Conservation (phyloP, 2,329 filamentous ascomycete genomes). For the Pyricularia pennisetigena region DNA sequence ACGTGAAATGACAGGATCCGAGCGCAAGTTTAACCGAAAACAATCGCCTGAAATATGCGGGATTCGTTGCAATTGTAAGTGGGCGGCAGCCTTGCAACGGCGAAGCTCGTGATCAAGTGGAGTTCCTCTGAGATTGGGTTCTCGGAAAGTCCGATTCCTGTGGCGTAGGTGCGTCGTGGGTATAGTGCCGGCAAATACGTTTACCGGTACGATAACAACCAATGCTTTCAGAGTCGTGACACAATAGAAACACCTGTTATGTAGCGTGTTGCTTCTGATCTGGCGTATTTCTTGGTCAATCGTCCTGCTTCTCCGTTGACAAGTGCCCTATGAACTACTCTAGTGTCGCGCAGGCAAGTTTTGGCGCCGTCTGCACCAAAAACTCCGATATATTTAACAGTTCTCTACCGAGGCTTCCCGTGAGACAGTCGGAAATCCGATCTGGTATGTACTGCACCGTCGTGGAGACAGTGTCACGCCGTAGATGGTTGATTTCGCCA, state of each 20-base stretch:
- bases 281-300: background rate
- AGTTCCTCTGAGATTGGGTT: background rate
- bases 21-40: background rate
- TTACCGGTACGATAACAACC: background rate
- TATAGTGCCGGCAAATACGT: background rate
- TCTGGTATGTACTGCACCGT: background rate
- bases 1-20: background rate
- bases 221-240: background rate
- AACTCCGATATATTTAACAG: background rate
- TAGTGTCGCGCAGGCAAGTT: background rate
- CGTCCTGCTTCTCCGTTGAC: background rate
- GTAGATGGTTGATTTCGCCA: background rate
- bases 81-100: background rate
- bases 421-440: background rate
- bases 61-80: background rate
- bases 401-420: background rate
- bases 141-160: background rate
- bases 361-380: background rate
- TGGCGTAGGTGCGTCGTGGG: background rate
- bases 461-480: background rate
- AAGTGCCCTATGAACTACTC: background rate
- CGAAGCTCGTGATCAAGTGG: background rate
- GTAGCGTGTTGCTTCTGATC: background rate
- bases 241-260: background rate
- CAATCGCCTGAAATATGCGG: background rate